These are phyloP conservation scores for Alternaria metachromatica DNA, from an alignment of 2,329 filamentous ascomycete species.

Conservation along the genomic window DNA sequence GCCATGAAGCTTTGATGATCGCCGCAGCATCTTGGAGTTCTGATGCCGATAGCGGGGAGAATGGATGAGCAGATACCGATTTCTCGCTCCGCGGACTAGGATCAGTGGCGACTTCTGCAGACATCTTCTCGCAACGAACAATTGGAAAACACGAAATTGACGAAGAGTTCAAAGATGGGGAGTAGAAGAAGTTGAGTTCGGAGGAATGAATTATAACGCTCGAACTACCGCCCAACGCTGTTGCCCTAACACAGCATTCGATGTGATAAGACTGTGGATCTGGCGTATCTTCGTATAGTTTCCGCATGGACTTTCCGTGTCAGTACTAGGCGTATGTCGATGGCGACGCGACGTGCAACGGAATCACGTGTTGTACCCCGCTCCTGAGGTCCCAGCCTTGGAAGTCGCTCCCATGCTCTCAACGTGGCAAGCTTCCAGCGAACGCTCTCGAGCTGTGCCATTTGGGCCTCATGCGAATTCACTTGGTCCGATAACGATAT, in stretches of 20 bases:
- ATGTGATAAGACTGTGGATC: conserved; percentile 30
- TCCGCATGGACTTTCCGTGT: conserved; percentile 36
- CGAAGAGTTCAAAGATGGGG: not conserved
- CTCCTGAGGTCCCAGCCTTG: not conserved
- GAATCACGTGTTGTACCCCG: conserved; percentile 23
- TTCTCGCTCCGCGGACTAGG: conserved; percentile 30
- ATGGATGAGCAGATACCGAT: conserved; percentile 57
- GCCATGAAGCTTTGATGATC: conserved; percentile 63
- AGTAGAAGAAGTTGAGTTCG: not conserved
- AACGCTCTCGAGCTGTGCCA: not conserved
- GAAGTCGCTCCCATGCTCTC: no score
- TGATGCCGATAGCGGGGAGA: conserved; percentile 63
- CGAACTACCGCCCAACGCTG: not conserved
- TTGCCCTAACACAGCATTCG: conserved; percentile 9
- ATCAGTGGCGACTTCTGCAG: conserved; percentile 37
- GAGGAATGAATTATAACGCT: not conserved
- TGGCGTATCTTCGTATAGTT: conserved; percentile 18
- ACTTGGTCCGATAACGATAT: not conserved
- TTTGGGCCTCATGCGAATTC: not conserved
- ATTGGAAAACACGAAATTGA: not conserved
- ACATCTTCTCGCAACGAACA: conserved; percentile 26
- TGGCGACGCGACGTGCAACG: not conserved
- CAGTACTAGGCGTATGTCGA: conserved; percentile 19
- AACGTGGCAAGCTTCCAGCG: not conserved
- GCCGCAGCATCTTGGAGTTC: conserved; percentile 62